phyloP scores from a whole-genome alignment of 164 flowering plant genomes.

The Chimonanthus salicifolius region DNA sequence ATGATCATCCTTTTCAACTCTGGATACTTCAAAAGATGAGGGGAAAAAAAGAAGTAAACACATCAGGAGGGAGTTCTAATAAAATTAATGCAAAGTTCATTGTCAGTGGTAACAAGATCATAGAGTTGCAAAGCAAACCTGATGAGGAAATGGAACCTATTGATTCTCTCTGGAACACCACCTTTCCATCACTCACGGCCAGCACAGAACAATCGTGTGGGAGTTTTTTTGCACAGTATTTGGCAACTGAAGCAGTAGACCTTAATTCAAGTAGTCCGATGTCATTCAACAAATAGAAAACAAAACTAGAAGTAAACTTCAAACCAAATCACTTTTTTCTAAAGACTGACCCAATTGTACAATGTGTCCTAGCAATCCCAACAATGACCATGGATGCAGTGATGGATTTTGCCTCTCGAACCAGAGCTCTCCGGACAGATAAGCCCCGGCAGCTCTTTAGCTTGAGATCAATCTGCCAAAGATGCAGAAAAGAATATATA shows the following conservation, averaged over 20 bases:
- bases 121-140: background rate
- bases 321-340: background rate
- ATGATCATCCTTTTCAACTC: constrained; percentile 26
- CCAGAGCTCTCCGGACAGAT: constrained; percentile 53
- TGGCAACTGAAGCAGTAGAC: constrained; percentile 62
- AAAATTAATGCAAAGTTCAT: too few species aligned
- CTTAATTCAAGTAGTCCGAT: constrained; percentile 10
- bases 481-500: background rate
- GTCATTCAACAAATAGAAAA: background rate
- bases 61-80: too few species aligned
- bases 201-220: constrained; percentile 56
- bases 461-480: constrained; percentile 77
- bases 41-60: background rate
- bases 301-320: background rate
- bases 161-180: constrained; percentile 56
- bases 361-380: constrained; percentile 49
- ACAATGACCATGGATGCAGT: constrained; percentile 56
- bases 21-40: background rate
- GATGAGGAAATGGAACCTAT: background rate
- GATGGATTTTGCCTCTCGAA: constrained; percentile 58
- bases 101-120: background rate
- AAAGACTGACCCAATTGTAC: constrained; percentile 18
- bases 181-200: constrained; percentile 83
- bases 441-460: constrained; percentile 84
- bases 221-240: constrained; percentile 74